Conservation (phyloP, 2,329 filamentous ascomycete species). For the Xylariaceae sp. region DNA sequence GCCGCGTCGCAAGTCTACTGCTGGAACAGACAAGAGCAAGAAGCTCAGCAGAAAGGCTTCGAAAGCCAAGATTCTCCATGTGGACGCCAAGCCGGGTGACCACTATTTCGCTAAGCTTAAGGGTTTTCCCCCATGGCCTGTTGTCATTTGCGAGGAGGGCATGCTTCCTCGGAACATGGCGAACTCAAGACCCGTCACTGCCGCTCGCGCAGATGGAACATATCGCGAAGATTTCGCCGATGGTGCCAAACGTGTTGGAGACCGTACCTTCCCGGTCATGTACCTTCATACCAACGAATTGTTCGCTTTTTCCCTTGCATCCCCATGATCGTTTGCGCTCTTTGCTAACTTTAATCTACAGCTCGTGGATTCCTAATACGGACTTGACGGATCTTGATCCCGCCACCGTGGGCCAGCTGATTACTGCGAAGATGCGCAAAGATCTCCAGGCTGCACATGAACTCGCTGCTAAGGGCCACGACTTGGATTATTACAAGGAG, state of each 20-base stretch:
- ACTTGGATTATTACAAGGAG: slow-evolving; percentile 76
- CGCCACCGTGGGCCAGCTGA: slow-evolving; percentile 60
- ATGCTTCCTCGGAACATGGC: slow-evolving; percentile 82
- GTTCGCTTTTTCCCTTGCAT: slow-evolving; percentile 44
- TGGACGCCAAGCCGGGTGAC: slow-evolving; percentile 83
- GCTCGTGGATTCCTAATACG: slow-evolving; percentile 86
- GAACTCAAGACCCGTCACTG: slow-evolving; percentile 75
- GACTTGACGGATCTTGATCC: slow-evolving; percentile 72
- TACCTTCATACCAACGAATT: slow-evolving; percentile 94
- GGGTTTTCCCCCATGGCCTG: slow-evolving; percentile 91
- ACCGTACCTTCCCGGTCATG: slow-evolving; percentile 91
- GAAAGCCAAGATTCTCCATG: slow-evolving; percentile 61
- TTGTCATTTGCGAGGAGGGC: slow-evolving; percentile 86
- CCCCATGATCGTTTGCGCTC: background rate
- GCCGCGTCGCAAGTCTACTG: slow-evolving; percentile 66
- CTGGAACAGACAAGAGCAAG: slow-evolving; percentile 63
- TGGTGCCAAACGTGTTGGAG: slow-evolving; percentile 76
- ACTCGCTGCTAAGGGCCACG: slow-evolving; percentile 71
- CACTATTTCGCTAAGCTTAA: slow-evolving; percentile 91
- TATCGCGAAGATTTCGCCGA: slow-evolving; percentile 84
- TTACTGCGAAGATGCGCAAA: slow-evolving; percentile 76
- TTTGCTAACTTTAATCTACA: slow-evolving; percentile 35
- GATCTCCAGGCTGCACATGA: slow-evolving; percentile 71
- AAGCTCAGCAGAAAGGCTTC: slow-evolving; percentile 84
- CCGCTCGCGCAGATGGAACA: slow-evolving; percentile 73